These are phyloP conservation scores for Butyriboletus appendiculatus DNA, from an alignment of 1,284 basidiomycete species.

Conservation along the genomic window DNA sequence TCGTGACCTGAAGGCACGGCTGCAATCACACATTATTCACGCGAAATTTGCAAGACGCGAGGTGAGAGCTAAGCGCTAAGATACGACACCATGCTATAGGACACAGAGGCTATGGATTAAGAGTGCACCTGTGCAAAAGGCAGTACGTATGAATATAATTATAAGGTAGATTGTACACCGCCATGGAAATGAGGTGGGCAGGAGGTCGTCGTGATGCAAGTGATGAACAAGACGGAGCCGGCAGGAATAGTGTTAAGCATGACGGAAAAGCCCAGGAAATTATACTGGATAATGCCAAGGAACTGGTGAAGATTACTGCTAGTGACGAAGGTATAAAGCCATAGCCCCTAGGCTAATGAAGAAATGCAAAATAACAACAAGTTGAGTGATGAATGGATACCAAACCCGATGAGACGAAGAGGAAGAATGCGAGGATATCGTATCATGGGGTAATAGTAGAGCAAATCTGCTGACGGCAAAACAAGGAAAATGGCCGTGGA, in stretches of 20 bases:
- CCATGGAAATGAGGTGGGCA: constrained; percentile 24
- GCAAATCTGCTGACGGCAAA: constrained; percentile 20
- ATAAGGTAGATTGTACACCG: constrained; percentile 40
- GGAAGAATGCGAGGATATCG: constrained; percentile 30
- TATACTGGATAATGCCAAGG: constrained; percentile 33
- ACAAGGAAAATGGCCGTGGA: constrained; percentile 6
- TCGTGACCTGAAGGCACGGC: constrained; percentile 2
- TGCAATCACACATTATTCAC: constrained; percentile 5
- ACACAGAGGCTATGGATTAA: constrained; percentile 33
- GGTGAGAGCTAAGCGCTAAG: constrained; percentile 13
- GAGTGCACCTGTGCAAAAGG: constrained; percentile 33
- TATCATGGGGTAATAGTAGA: constrained; percentile 28
- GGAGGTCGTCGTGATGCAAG: constrained; percentile 29
- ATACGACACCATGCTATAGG: constrained; percentile 24
- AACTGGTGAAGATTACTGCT: constrained; percentile 32
- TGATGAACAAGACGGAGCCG: constrained; percentile 21
- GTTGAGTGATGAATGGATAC: constrained; percentile 25
- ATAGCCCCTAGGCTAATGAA: constrained; percentile 18
- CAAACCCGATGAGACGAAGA: constrained; percentile 22
- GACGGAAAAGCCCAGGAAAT: constrained; percentile 21
- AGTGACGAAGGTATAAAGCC: constrained; percentile 34
- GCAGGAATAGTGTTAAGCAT: constrained; percentile 31
- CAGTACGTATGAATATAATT: constrained; percentile 38
- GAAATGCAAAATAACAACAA: constrained; percentile 27
- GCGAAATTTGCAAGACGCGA: not conserved